Conservation (phyloP, 2,329 filamentous ascomycete genomes). For the Esteya vermicola region DNA sequence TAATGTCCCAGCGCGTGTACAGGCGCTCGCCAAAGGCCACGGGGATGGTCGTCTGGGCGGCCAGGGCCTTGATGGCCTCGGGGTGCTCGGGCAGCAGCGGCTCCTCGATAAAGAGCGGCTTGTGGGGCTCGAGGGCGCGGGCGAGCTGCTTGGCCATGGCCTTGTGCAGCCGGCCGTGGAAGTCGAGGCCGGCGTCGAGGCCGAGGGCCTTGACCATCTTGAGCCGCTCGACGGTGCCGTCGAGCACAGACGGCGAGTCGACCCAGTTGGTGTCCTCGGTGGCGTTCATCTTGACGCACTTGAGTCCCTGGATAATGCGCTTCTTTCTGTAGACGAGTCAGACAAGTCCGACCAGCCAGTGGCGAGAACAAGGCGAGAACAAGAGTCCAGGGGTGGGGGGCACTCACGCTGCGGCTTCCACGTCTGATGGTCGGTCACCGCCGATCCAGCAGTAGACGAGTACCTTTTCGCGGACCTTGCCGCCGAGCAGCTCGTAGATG, state of each 20-base stretch:
- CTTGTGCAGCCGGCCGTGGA: constrained; percentile 55
- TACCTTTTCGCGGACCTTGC: constrained; percentile 48
- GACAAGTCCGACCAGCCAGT: no score
- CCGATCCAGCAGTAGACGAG: constrained; percentile 59
- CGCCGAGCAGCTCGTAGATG: constrained; percentile 51
- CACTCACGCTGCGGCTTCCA: constrained; percentile 40
- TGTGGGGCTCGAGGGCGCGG: constrained; percentile 43
- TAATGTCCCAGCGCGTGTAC: constrained; percentile 52
- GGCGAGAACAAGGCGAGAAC: no score
- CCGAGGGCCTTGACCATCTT: constrained; percentile 48
- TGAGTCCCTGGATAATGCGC: constrained; percentile 49
- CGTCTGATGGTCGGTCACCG: constrained; percentile 47
- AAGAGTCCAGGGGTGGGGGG: no score
- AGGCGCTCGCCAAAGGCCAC: constrained; percentile 53
- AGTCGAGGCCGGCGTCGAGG: constrained; percentile 53
- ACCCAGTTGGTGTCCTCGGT: constrained; percentile 56
- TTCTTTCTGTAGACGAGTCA: constrained; percentile 32
- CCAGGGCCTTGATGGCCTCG: constrained; percentile 43
- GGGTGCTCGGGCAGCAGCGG: constrained; percentile 48
- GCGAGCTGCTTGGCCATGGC: constrained; percentile 59
- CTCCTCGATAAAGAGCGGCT: constrained; percentile 53
- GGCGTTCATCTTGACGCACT: constrained; percentile 54
- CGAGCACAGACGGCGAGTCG: constrained; percentile 43
- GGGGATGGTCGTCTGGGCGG: constrained; percentile 38
- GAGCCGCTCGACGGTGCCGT: constrained; percentile 44